phyloP scores from a whole-genome alignment of 2,329 filamentous ascomycete species.

The Arachnopeziza araneosa region DNA sequence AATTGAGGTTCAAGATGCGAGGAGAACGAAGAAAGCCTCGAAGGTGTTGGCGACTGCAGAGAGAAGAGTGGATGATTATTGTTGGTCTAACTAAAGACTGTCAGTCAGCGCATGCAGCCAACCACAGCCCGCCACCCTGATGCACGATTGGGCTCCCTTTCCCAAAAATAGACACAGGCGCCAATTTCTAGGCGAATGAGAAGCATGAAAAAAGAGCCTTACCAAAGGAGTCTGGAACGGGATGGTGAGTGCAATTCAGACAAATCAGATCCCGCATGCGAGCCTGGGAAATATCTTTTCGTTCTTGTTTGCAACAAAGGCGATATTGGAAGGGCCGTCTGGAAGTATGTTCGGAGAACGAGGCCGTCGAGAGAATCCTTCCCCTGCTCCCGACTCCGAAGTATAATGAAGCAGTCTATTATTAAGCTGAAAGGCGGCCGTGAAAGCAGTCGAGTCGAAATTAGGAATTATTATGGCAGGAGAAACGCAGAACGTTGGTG shows the following conservation, averaged over 20 bases:
- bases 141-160: conserved; percentile 19
- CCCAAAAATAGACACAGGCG: conserved; percentile 12
- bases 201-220: conserved; percentile 10
- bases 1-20: conserved; percentile 12
- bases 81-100: conserved; percentile 16
- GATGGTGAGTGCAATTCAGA: background rate
- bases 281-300: too few relatives aligned
- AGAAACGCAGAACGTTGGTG: background rate
- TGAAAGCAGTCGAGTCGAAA: background rate
- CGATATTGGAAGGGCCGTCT: too few relatives aligned
- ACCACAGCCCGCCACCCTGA: conserved; percentile 12
- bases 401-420: too few relatives aligned
- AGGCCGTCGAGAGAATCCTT: too few relatives aligned
- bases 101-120: conserved; percentile 10
- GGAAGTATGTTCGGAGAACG: too few relatives aligned
- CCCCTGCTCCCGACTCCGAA: too few relatives aligned
- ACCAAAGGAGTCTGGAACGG: conserved; percentile 11
- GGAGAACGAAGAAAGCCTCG: conserved; percentile 14
- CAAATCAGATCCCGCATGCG: conserved; percentile 8
- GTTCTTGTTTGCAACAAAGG: too few relatives aligned
- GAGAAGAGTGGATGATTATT: background rate
- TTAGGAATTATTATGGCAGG: background rate
- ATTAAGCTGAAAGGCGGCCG: too few relatives aligned
- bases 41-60: conserved; percentile 16
- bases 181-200: conserved; percentile 15